Conservation (phyloP, 768 basidiomycete genomes). For the Agaricus blazei region DNA sequence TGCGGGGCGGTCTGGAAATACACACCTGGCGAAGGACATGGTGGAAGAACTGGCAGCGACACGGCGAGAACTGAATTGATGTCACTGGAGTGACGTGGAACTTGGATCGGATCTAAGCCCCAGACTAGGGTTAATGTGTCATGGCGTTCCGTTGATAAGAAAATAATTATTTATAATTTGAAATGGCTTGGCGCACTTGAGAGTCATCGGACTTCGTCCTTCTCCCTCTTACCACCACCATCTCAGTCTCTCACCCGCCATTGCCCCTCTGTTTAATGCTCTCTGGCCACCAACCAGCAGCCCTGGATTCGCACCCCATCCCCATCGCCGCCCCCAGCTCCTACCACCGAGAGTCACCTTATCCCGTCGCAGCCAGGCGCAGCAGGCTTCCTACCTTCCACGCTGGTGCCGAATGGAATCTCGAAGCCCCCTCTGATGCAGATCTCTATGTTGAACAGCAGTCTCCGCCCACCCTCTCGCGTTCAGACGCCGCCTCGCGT, state of each 20-base stretch:
- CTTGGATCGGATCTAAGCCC: slow-evolving; percentile 8
- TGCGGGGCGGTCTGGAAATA: background rate
- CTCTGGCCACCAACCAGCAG: slow-evolving; percentile 15
- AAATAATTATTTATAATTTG: slow-evolving; percentile 10
- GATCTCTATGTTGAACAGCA: slow-evolving; percentile 20
- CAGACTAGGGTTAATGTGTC: background rate
- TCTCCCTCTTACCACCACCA: slow-evolving; percentile 16
- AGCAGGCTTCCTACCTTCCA: slow-evolving; percentile 3
- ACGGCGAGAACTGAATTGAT: background rate
- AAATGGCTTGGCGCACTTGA: slow-evolving; percentile 3
- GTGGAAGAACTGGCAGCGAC: slow-evolving; percentile 4
- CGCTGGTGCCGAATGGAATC: slow-evolving; percentile 9
- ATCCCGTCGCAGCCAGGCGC: background rate
- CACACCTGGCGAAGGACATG: slow-evolving; percentile 28
- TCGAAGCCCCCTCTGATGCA: slow-evolving; percentile 7
- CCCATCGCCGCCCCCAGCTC: slow-evolving; percentile 6
- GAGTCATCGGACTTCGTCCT: slow-evolving; percentile 8
- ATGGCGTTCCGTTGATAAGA: slow-evolving; percentile 9
- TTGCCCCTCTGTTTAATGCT: slow-evolving; percentile 17
- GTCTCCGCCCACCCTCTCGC: slow-evolving; percentile 16
- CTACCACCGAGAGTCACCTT: slow-evolving; percentile 11
- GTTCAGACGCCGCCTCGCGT: slow-evolving; percentile 9
- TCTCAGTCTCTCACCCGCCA: slow-evolving; percentile 4
- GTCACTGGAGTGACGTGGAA: slow-evolving; percentile 6
- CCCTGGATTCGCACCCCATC: slow-evolving; percentile 10